phyloP scores from a whole-genome alignment of 2,329 filamentous ascomycete genomes.

The Celoporthe dispersa region DNA sequence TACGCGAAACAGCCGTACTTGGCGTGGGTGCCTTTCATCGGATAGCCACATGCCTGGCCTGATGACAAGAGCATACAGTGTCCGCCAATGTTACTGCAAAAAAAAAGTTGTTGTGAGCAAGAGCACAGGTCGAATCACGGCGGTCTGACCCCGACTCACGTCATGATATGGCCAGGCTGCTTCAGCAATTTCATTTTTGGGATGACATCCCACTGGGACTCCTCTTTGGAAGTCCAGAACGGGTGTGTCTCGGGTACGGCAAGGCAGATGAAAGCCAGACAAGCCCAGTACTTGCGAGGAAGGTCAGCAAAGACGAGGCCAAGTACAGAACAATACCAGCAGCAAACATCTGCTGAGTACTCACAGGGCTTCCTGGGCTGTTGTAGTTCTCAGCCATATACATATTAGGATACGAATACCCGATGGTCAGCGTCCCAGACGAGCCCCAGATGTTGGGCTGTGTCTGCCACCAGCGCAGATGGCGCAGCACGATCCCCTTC shows the following conservation, averaged over 20 bases:
- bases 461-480: constrained; percentile 79
- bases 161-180: constrained; percentile 75
- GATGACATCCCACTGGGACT: constrained; percentile 60
- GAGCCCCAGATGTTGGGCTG: constrained; percentile 76
- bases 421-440: constrained; percentile 75
- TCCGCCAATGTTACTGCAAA: constrained; percentile 63
- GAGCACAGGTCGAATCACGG: not conserved
- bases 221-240: constrained; percentile 74
- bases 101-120: constrained; percentile 6
- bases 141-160: constrained; percentile 38
- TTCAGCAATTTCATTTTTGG: constrained; percentile 63
- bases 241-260: constrained; percentile 71
- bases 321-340: not conserved
- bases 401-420: constrained; percentile 80
- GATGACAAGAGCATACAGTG: constrained; percentile 77
- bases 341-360: constrained; percentile 24
- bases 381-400: constrained; percentile 83
- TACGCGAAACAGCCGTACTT: constrained; percentile 84
- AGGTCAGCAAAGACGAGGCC: not conserved
- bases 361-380: constrained; percentile 68
- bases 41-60: constrained; percentile 81
- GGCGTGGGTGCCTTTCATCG: constrained; percentile 79
- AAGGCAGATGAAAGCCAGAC: constrained; percentile 75
- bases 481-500: constrained; percentile 74
- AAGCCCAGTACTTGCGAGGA: constrained; percentile 74